These are phyloP conservation scores for Vitis hybrid DNA, from an alignment of 177 flowering plant genomes.

Conservation along the genomic window DNA sequence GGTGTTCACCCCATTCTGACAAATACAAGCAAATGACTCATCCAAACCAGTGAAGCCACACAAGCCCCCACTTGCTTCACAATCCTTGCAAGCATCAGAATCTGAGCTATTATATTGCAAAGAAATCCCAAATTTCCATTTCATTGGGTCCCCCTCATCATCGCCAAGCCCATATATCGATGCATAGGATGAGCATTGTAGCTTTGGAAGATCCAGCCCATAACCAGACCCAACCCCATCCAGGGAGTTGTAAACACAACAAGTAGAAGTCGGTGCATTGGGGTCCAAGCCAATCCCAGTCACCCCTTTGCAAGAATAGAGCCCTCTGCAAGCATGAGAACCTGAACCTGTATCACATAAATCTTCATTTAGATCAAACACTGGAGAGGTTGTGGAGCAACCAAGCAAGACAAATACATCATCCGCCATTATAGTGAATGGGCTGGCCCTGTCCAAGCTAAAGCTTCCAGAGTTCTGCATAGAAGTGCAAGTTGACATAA, in stretches of 20 bases:
- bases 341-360: constrained; percentile 53
- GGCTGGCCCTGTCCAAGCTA: constrained; percentile 41
- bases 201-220: constrained; percentile 57
- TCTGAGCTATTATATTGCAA: constrained; percentile 48
- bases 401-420: constrained; percentile 57
- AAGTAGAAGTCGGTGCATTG: constrained; percentile 47
- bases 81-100: constrained; percentile 36
- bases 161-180: constrained; percentile 54
- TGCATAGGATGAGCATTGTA: constrained; percentile 66
- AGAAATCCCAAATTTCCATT: constrained; percentile 57
- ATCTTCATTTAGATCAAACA: constrained; percentile 42
- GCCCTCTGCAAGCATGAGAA: constrained; percentile 46
- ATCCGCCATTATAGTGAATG: constrained; percentile 28
- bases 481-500: constrained; percentile 65
- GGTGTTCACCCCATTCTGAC: constrained; percentile 50
- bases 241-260: constrained; percentile 57
- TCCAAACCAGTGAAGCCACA: constrained; percentile 50
- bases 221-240: constrained; percentile 30
- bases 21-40: constrained; percentile 48
- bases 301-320: constrained; percentile 66
- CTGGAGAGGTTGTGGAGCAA: constrained; percentile 60
- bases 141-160: constrained; percentile 49
- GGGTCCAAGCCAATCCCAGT: constrained; percentile 54
- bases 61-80: constrained; percentile 53
- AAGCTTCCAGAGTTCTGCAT: constrained; percentile 80